Percentiles rank a stretch among this genome's conserved stretches.
These are phyloP conservation scores for Torrubiella hemipterigena DNA, from an alignment of 2,329 filamentous ascomycete genomes.

Conservation along the genomic window DNA sequence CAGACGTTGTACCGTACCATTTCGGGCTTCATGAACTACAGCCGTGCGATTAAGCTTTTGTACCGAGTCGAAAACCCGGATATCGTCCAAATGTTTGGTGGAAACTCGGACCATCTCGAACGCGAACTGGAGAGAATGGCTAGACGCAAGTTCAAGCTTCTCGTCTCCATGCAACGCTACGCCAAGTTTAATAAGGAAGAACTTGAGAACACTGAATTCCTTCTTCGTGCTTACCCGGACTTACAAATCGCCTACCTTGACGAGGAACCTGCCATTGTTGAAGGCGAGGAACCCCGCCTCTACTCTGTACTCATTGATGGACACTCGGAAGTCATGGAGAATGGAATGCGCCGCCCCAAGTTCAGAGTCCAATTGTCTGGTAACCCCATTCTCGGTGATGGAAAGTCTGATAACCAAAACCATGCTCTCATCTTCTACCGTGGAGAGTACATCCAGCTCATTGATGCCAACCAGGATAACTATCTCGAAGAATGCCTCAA, in stretches of 20 bases:
- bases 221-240: conserved; percentile 93
- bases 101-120: conserved; percentile 96
- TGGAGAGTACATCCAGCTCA: conserved; percentile 97
- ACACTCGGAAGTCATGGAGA: conserved; percentile 96
- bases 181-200: conserved; percentile 99
- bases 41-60: conserved; percentile 92
- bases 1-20: conserved; percentile 97
- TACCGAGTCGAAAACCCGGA: conserved; percentile 98
- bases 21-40: conserved; percentile 99
- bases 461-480: conserved; percentile 99
- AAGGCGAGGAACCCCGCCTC: conserved; percentile 88
- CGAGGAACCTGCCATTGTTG: conserved; percentile 76
- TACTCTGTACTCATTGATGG: conserved; percentile 95
- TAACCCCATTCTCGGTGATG: conserved; percentile 95
- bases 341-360: conserved; percentile 90
- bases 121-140: conserved; percentile 97
- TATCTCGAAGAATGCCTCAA: conserved; percentile 98
- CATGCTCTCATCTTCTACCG: conserved; percentile 97
- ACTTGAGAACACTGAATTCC: conserved; percentile 96
- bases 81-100: conserved; percentile 92
- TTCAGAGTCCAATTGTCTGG: conserved; percentile 96
- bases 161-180: conserved; percentile 97
- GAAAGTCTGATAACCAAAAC: conserved; percentile 99
- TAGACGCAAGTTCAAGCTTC: conserved; percentile 95
- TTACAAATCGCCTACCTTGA: conserved; percentile 96